Percentiles rank a stretch among this genome's conserved stretches.
Conservation (phyloP, 768 basidiomycete species). For the Calocybe gangraenosa region DNA sequence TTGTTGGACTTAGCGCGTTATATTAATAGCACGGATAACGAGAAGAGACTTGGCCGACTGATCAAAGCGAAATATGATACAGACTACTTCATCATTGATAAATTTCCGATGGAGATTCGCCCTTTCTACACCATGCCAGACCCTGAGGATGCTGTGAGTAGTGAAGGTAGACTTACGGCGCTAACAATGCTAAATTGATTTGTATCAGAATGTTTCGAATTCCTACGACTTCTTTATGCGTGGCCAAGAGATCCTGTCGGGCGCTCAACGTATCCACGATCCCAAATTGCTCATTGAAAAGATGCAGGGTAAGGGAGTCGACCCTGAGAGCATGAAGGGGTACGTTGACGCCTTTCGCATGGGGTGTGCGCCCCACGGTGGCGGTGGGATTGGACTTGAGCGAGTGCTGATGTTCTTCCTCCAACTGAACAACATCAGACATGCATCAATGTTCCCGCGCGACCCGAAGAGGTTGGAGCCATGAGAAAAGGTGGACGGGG, state of each 20-base stretch:
- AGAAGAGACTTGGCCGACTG: constrained; percentile 86
- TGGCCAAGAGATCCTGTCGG: constrained; percentile 97
- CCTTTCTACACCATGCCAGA: constrained; percentile 99
- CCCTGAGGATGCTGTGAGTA: constrained; percentile 75
- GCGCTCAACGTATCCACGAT: constrained; percentile 97
- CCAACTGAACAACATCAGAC: constrained; percentile 92
- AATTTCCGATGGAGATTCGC: constrained; percentile 92
- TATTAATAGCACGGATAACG: constrained; percentile 79
- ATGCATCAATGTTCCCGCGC: constrained; percentile 92
- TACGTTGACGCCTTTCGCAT: constrained; percentile 95
- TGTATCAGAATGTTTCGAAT: constrained; percentile 77
- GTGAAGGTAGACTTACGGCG: neutral
- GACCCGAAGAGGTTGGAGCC: constrained; percentile 95
- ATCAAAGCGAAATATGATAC: constrained; percentile 93
- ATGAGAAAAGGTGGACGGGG: constrained; percentile 33
- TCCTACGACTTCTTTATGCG: constrained; percentile 99
- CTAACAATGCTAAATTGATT: constrained; percentile 5
- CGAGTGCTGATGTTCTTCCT: constrained; percentile 97
- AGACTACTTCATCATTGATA: constrained; percentile 99
- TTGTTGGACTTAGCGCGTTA: constrained; percentile 11
- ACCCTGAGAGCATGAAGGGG: constrained; percentile 86
- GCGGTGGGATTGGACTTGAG: constrained; percentile 93
- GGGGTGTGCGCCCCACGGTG: constrained; percentile 95
- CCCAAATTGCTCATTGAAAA: constrained; percentile 73
- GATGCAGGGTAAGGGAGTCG: constrained; percentile 85